Evolutionary conservation across 306 rosid genomes (phyloP).

Genomic region (Castanopsis chinensis): DNA sequence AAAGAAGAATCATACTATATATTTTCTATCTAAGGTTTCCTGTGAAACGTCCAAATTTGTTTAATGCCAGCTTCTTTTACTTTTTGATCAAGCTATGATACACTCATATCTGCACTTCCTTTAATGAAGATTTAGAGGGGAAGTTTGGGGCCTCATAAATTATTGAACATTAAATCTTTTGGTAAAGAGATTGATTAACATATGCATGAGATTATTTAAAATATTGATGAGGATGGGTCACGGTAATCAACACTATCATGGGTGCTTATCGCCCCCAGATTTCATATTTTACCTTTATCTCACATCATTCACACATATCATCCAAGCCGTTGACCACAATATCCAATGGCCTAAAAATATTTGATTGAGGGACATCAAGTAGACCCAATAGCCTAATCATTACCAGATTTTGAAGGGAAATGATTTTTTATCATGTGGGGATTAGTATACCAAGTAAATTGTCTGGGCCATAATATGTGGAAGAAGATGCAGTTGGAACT

Average conservation of each 20-base stretch:
- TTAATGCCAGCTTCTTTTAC: background rate
- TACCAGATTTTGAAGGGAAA: background rate
- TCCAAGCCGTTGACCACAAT: constrained; percentile 32
- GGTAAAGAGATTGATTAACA: constrained; percentile 14
- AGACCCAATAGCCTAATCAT: background rate
- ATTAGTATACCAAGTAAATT: too few species aligned
- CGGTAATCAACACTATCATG: constrained; percentile 28
- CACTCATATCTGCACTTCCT: constrained; percentile 55
- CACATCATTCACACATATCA: background rate
- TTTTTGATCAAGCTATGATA: constrained; percentile 16
- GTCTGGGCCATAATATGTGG: background rate
- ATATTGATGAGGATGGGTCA: constrained; percentile 26
- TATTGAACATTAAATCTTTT: constrained; percentile 17
- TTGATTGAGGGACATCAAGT: background rate
- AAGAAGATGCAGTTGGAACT: background rate
- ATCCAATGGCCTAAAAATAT: background rate
- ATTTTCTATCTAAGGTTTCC: background rate
- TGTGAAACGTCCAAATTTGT: background rate
- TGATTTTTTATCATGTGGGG: background rate
- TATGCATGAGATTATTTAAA: background rate
- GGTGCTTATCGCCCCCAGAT: constrained; percentile 28
- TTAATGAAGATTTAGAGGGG: constrained; percentile 47
- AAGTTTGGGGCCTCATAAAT: constrained; percentile 35
- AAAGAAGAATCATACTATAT: background rate
- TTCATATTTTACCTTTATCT: constrained; percentile 17